A percentile compares a stretch with the other conserved stretches of the same genome.
phyloP scores from a whole-genome alignment of 2,329 filamentous ascomycete species.

The Pseudogymnoascus sp. region DNA sequence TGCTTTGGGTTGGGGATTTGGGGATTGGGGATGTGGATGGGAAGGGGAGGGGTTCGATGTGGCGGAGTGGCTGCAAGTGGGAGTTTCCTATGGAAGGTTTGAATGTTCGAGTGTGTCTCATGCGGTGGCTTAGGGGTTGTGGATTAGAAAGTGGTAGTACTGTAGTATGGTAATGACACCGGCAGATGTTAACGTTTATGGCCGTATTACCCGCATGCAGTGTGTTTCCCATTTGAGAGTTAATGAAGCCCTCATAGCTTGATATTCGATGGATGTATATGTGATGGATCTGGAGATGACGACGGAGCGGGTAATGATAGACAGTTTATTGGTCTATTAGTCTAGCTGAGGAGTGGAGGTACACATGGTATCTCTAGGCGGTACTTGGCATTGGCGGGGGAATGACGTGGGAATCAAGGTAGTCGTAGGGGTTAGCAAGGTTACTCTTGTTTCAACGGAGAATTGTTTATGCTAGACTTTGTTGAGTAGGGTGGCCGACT shows the following conservation, averaged over 20 bases:
- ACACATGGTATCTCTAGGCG: not conserved
- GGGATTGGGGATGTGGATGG: not conserved
- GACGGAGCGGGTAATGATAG: not conserved
- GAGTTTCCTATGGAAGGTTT: not conserved
- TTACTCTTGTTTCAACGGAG: not conserved
- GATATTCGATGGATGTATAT: not conserved
- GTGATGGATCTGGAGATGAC: not conserved
- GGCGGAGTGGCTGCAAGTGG: not conserved
- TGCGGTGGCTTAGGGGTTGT: not conserved
- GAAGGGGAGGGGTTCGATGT: not conserved
- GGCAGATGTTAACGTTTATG: not conserved
- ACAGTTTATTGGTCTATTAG: not conserved
- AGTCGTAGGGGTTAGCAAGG: not conserved
- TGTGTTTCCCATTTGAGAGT: not conserved
- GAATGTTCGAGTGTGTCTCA: not conserved
- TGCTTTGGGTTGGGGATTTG: not conserved
- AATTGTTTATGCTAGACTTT: slow-evolving; percentile 1
- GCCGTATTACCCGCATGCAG: not conserved
- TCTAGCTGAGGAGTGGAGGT: not conserved
- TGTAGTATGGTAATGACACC: not conserved
- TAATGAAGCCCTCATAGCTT: not conserved
- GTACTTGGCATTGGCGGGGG: slow-evolving; percentile 5
- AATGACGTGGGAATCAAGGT: not conserved
- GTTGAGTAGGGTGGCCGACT: not conserved
- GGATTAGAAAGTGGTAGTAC: not conserved